These are phyloP conservation scores for Yamadazyma laniorum DNA, from an alignment of 805 yeast species.

Conservation along the genomic window DNA sequence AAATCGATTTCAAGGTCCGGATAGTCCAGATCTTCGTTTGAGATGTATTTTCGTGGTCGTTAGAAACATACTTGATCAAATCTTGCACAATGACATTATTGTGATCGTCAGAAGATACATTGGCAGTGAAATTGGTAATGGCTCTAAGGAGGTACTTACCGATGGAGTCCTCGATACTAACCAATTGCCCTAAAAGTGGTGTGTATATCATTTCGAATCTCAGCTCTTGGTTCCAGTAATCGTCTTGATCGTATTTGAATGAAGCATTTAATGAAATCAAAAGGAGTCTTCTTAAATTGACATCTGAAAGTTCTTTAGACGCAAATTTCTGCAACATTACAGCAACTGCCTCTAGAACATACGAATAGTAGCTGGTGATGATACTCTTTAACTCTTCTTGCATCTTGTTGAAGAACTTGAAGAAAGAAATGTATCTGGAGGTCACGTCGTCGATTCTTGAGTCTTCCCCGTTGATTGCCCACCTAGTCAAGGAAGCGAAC, in stretches of 20 bases:
- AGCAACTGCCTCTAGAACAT: constrained; percentile 73
- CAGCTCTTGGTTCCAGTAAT: constrained; percentile 88
- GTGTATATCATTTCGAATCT: constrained; percentile 73
- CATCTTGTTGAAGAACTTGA: constrained; percentile 79
- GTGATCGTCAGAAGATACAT: constrained; percentile 65
- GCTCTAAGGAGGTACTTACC: constrained; percentile 83
- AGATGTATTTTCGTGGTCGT: constrained; percentile 53
- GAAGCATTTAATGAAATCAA: constrained; percentile 74
- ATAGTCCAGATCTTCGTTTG: constrained; percentile 85
- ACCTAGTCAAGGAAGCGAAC: constrained; percentile 79
- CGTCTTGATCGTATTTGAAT: constrained; percentile 87
- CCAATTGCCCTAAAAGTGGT: constrained; percentile 64
- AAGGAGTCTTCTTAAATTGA: constrained; percentile 68
- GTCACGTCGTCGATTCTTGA: constrained; percentile 39
- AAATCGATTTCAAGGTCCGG: constrained; percentile 72
- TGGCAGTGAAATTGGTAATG: constrained; percentile 67
- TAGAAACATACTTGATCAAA: constrained; percentile 36
- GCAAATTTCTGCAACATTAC: constrained; percentile 52
- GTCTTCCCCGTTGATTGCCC: constrained; percentile 91
- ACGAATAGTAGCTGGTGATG: constrained; percentile 84
- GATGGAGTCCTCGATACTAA: constrained; percentile 64
- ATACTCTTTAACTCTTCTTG: constrained; percentile 84
- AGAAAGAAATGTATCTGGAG: constrained; percentile 69
- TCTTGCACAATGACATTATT: constrained; percentile 60
- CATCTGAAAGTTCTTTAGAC: constrained; percentile 36